phyloP scores from a whole-genome alignment of 495 filamentous ascomycete genomes.

The Trichoderma reesei region DNA sequence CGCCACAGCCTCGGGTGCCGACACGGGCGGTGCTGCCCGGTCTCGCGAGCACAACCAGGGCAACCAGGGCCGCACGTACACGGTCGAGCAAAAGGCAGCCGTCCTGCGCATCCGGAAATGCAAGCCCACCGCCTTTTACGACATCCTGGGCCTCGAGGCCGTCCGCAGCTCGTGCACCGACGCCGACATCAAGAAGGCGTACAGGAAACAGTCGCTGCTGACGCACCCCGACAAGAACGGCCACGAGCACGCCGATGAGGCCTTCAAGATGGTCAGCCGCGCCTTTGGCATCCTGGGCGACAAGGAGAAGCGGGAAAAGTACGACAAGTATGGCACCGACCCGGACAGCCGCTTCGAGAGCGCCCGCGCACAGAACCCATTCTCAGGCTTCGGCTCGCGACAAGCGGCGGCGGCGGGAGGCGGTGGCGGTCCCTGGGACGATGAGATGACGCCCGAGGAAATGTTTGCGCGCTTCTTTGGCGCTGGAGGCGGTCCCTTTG shows the following conservation, averaged over 20 bases:
- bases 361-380: constrained; percentile 53
- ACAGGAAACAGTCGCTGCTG: constrained; percentile 76
- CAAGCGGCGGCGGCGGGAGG: constrained; percentile 35
- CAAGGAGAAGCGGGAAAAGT: constrained; percentile 80
- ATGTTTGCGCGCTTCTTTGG: constrained; percentile 94
- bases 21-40: constrained; percentile 54
- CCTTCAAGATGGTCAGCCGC: constrained; percentile 93
- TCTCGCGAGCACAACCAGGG: constrained; percentile 86
- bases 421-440: constrained; percentile 48
- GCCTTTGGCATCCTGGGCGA: constrained; percentile 93
- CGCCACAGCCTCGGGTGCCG: constrained; percentile 64
- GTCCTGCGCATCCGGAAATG: constrained; percentile 82
- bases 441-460: constrained; percentile 93
- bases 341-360: constrained; percentile 76
- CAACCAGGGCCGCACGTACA: constrained; percentile 82
- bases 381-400: constrained; percentile 56
- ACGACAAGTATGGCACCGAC: constrained; percentile 80
- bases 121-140: constrained; percentile 78
- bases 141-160: constrained; percentile 62
- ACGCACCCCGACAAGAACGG: constrained; percentile 98
- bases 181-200: constrained; percentile 85
- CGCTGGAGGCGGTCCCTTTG: constrained; percentile 63
- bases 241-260: constrained; percentile 92
- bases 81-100: constrained; percentile 78
- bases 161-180: constrained; percentile 56